Evolutionary conservation across 2,329 filamentous ascomycete genomes (phyloP).

Genomic region (Xylariaceae sp.): DNA sequence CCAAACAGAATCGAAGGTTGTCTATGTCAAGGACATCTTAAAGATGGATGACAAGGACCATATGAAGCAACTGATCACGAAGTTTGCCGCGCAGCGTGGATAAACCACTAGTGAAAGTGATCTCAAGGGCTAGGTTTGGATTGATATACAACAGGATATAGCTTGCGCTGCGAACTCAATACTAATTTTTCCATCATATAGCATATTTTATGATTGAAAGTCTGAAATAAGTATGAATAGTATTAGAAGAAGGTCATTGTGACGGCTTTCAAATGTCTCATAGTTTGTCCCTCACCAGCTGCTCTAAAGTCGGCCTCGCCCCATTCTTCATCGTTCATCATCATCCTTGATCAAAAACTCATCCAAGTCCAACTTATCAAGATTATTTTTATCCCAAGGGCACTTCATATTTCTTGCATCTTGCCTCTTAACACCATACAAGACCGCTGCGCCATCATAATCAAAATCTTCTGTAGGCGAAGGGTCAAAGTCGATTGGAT

Average conservation of each 20-base stretch:
- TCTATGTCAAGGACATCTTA: neutral
- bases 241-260: too few relatives aligned
- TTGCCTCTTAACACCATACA: too few relatives aligned
- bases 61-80: neutral
- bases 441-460: neutral
- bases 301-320: neutral
- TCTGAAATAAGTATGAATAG: too few relatives aligned
- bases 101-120: too few relatives aligned
- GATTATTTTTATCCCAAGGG: neutral
- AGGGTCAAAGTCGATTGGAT: neutral
- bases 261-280: neutral
- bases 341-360: neutral
- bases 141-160: too few relatives aligned
- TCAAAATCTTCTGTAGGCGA: neutral
- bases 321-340: neutral
- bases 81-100: neutral
- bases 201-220: too few relatives aligned
- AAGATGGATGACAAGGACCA: neutral
- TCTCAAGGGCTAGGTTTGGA: too few relatives aligned
- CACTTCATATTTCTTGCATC: too few relatives aligned
- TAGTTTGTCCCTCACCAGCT: neutral
- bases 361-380: neutral
- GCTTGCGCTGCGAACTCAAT: too few relatives aligned
- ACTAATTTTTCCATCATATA: too few relatives aligned
- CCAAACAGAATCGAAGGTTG: neutral